A percentile compares a stretch with the other conserved stretches of the same genome.
Evolutionary conservation across 768 basidiomycete genomes (phyloP).

Genomic region (Tricholoma bakamatsutake): DNA sequence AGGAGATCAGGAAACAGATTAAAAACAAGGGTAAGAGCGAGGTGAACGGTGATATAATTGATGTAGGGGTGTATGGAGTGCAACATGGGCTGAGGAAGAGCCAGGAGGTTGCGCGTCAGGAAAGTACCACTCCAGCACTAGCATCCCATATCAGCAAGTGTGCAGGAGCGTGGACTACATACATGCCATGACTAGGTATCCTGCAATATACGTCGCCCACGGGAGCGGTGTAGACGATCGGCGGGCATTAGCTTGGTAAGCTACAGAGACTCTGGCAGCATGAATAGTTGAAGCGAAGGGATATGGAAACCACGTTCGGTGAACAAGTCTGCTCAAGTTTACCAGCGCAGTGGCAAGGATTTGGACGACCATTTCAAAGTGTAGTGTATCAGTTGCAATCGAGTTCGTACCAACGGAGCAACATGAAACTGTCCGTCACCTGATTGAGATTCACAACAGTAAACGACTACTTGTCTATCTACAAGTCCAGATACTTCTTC

Average conservation of each 20-base stretch:
- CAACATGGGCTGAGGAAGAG: constrained; percentile 40
- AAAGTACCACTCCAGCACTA: constrained; percentile 42
- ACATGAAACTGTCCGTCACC: no score
- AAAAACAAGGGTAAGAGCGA: constrained; percentile 38
- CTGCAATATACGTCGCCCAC: constrained; percentile 39
- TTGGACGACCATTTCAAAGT: neutral
- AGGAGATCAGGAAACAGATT: constrained; percentile 24
- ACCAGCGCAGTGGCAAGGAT: constrained; percentile 8
- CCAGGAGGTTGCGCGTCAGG: constrained; percentile 36
- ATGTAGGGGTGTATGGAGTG: constrained; percentile 40
- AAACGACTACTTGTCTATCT: neutral
- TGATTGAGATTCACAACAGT: neutral
- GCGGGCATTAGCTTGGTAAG: constrained; percentile 35
- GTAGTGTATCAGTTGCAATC: neutral
- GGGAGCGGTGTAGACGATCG: constrained; percentile 25
- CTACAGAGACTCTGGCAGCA: constrained; percentile 38
- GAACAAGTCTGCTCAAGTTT: constrained; percentile 29
- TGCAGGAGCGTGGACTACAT: neutral
- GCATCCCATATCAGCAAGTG: neutral
- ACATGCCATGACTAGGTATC: constrained; percentile 42
- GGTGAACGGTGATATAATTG: constrained; percentile 43
- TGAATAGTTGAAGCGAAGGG: constrained; percentile 35
- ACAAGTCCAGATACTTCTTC: neutral
- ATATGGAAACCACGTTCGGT: constrained; percentile 35
- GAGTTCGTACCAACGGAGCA: no score